Evolutionary conservation across 345 rosid genomes (phyloP).

Genomic region (Citrus reticulata): DNA sequence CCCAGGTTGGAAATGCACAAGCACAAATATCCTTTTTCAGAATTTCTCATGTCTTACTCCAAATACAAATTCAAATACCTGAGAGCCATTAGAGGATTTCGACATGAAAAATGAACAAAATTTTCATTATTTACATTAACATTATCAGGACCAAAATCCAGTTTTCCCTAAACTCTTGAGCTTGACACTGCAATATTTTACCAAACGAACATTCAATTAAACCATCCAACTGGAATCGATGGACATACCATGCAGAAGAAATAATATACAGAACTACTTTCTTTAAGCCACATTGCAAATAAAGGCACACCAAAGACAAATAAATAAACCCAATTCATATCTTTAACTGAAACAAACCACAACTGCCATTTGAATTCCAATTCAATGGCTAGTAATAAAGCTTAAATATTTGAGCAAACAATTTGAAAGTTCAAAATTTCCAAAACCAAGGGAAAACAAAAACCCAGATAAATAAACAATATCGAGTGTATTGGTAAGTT

Average conservation of each 20-base stretch:
- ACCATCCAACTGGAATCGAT: not conserved
- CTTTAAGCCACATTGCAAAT: not conserved
- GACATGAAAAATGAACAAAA: not conserved
- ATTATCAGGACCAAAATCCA: not conserved
- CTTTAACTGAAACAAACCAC: not conserved
- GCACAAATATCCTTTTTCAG: not conserved
- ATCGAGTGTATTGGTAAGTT: not conserved
- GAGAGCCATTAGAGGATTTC: not conserved
- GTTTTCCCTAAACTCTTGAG: not conserved
- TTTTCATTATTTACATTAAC: not conserved
- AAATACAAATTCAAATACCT: not conserved
- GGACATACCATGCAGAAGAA: not conserved
- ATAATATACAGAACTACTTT: not conserved
- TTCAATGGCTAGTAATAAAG: not conserved
- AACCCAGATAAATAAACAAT: conserved; percentile 7
- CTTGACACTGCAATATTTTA: not conserved
- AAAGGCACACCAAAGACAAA: not conserved
- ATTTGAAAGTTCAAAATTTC: not conserved
- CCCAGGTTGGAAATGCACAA: not conserved
- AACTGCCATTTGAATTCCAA: not conserved
- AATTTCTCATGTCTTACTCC: not conserved
- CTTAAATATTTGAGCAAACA: not conserved
- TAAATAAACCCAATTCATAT: not conserved
- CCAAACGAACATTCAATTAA: not conserved
- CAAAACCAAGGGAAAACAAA: not conserved